These are phyloP conservation scores for Septoria petroselini DNA, from an alignment of 2,329 filamentous ascomycete genomes.

Conservation along the genomic window DNA sequence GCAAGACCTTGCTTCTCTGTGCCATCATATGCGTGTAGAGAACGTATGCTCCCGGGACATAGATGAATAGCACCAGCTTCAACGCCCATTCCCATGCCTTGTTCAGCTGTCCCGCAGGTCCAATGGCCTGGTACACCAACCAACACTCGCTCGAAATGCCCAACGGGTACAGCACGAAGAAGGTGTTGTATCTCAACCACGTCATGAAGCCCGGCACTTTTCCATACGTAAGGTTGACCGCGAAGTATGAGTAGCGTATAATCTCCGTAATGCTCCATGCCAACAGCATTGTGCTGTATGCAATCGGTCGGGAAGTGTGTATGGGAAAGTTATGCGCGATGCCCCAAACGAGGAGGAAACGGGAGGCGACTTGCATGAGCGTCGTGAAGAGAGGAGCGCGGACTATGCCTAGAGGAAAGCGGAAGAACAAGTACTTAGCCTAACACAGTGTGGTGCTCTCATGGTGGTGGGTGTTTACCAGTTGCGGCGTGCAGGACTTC, in stretches of 20 bases:
- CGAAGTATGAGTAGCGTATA: conserved; percentile 89
- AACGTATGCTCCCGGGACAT: conserved; percentile 81
- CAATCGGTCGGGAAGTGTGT: conserved; percentile 55
- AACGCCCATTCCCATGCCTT: conserved; percentile 58
- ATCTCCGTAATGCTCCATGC: conserved; percentile 92
- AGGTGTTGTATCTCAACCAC: conserved; percentile 87
- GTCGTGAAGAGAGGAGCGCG: conserved; percentile 83
- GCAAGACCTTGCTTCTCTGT: conserved; percentile 76
- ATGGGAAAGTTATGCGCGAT: conserved; percentile 72
- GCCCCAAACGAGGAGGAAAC: conserved; percentile 85
- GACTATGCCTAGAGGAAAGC: conserved; percentile 64
- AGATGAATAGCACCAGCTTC: conserved; percentile 65
- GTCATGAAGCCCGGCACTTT: conserved; percentile 62
- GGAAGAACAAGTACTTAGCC: conserved; percentile 17
- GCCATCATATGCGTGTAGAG: conserved; percentile 93
- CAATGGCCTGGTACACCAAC: conserved; percentile 68
- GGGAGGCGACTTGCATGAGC: conserved; percentile 81
- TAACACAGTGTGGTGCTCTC: not conserved
- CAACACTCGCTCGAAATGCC: conserved; percentile 85
- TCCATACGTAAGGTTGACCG: conserved; percentile 60
- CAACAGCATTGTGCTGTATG: conserved; percentile 73
- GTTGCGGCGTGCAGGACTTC: conserved; percentile 79
- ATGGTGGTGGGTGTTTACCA: conserved; percentile 52
- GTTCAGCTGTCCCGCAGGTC: conserved; percentile 54
- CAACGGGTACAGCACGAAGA: conserved; percentile 87